phyloP scores from a whole-genome alignment of 1,284 basidiomycete genomes.

The Anthracocystis walkeri region DNA sequence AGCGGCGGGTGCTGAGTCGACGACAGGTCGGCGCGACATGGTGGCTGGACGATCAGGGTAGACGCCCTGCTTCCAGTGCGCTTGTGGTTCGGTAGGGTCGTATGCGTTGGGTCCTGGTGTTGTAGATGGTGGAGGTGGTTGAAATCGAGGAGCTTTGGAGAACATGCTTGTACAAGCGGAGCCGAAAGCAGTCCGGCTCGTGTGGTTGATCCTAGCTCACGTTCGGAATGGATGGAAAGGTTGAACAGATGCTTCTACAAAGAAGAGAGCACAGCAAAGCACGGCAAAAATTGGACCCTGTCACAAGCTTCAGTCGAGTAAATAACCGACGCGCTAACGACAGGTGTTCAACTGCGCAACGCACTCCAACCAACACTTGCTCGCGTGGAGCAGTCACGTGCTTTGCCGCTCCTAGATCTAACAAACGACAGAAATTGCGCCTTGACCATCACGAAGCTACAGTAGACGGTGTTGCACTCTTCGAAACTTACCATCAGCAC shows the following conservation, averaged over 20 bases:
- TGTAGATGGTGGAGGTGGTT: slow-evolving; percentile 11
- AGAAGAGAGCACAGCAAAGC: neutral
- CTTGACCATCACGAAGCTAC: slow-evolving; percentile 16
- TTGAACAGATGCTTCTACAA: no score
- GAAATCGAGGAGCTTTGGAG: slow-evolving; percentile 15
- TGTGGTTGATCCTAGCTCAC: neutral
- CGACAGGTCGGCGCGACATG: slow-evolving; percentile 28
- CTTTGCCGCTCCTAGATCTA: neutral
- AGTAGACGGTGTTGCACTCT: slow-evolving; percentile 13
- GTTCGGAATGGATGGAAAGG: neutral
- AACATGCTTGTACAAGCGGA: slow-evolving; percentile 7
- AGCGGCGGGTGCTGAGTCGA: neutral
- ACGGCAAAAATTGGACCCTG: slow-evolving; percentile 8
- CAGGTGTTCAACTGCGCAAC: slow-evolving; percentile 7
- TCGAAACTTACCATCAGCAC: neutral
- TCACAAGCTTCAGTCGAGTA: neutral
- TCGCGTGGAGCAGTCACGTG: slow-evolving; percentile 37
- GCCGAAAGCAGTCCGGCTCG: slow-evolving; percentile 3
- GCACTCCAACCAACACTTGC: slow-evolving; percentile 15
- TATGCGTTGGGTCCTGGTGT: slow-evolving; percentile 17
- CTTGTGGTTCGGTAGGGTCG: slow-evolving; percentile 14
- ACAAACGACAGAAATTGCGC: slow-evolving; percentile 13
- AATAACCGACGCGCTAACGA: slow-evolving; percentile 4
- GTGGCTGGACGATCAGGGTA: slow-evolving; percentile 18
- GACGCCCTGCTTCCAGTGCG: slow-evolving; percentile 28